Base-by-base conservation (phyloP, 768 basidiomycete genomes). In the Psilocybe azurescens region DNA sequence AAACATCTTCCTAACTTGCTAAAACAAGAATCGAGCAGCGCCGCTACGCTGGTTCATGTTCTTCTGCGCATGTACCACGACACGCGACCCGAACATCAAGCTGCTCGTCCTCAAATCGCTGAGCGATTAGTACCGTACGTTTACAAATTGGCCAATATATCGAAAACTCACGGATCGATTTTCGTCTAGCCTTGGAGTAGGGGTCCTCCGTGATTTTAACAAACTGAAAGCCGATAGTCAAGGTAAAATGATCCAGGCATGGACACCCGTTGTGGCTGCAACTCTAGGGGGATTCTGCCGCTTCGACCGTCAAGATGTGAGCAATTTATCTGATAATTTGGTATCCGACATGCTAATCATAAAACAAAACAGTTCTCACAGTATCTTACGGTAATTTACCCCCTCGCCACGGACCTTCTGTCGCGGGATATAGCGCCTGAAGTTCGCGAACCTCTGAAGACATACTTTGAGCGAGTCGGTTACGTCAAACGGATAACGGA, bases 201-300 rank as follows among this genome's bases (percentile, higher is more conserved):
- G 91, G 20, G 93, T 99, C 18, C 77, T 99, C 58, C 87, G 89
- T 67, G 95, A 97, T 74, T 99, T 94, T 76, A 93, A 89, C 71
- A 91, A 91, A 69, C 82, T 99, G 56, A 91, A 92, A 50, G 75
- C 89, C 2, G 97, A 99, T 62, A 94, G 89, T 3, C 97, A 99
- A 76, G 88, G 88, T 55, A 94, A 98, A 77, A 99, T 97, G 72
- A 96, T 99, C 61, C 75, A 88, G 13, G 97, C 97, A 0, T 99
- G 97, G 97, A 97, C 94, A 20, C 97, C 97, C n/a, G 97, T 99
- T 32, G 90, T 98, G n/a, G 90, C 89, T 9, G 96, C 98, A 72
- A 93, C 97, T 52, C 71, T 99, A 8, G 89, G 93, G 60, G 97
- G 97, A 6, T 95, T 94, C 72, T 89, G 89, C 72, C 84, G 85